Base-by-base conservation (phyloP, 2,329 filamentous ascomycete genomes). In the Chaetoscypha palmicola region DNA sequence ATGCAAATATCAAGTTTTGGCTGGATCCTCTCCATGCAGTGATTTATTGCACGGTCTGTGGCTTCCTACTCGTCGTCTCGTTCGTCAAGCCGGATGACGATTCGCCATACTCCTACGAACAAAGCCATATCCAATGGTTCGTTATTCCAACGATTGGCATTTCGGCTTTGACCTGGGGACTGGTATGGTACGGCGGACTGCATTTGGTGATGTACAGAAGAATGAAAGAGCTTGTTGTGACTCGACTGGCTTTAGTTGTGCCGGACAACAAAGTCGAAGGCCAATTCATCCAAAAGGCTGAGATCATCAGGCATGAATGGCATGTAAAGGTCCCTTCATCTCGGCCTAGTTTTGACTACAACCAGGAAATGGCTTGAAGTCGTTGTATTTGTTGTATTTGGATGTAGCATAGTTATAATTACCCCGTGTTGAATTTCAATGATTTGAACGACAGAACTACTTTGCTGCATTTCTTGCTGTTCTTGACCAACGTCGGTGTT, bases 1-100 rank as follows among this genome's bases (percentile, higher is more conserved):
- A 44, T 20, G 30, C 36, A 11, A 45, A 45, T 17, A 45, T 45
- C 14, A 40, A 34, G 16, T 35, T 45, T 12, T 45, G 43, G 43
- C 4, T 28, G 2, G 43, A 45, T 28, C 37, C 36, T 12, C 14
- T 45, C 7, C 37, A 40, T 14, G 33, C 34, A 11, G 20, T 41
- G 3, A 32, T 46, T 11, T 46, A 38, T 22, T 46, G 16, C 21
- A 19, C 38, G 10, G 26, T 28, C 2, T 41, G 28, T 20, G 38
- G 21, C 7, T 46, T 46, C 21, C 44, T 46, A 9, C 38, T 46
- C 5, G 33, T 41, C 4, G 26, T 38, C 5, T 37, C 33, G 9
- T 46, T 46, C 38, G 14, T 38, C 4, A 41, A 41, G 16, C 44
- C 44, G 8, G 17, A n/a, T 4, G 24, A 41, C 3, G 31, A 37